Percentiles rank a stretch among this genome's conserved stretches.
phyloP scores from a whole-genome alignment of 164 flowering plant genomes.

The Platanus orientalis region DNA sequence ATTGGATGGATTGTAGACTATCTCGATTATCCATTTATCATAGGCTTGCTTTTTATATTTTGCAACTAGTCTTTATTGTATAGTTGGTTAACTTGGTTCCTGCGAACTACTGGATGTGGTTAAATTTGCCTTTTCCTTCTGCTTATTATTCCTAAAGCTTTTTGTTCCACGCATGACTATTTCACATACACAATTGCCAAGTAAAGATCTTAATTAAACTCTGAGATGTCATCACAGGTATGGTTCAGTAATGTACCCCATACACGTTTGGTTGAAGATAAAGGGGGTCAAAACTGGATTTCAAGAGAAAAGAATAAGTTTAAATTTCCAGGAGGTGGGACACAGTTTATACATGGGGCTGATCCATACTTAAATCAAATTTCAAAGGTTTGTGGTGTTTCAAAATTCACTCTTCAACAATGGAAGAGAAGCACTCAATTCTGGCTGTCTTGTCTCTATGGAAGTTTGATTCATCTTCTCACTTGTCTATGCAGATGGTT shows the following conservation, averaged over 20 bases:
- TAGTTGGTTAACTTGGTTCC: too few relatives aligned
- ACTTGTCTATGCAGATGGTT: constrained; percentile 40
- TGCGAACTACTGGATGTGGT: background rate
- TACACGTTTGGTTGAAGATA: constrained; percentile 84
- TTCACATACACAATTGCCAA: background rate
- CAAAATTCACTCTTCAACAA: background rate
- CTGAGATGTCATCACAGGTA: constrained; percentile 42
- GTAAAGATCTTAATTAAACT: background rate
- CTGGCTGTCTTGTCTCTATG: background rate
- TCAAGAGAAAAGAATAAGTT: constrained; percentile 63
- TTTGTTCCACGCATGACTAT: background rate
- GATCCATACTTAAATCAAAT: constrained; percentile 86
- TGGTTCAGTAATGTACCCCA: constrained; percentile 97
- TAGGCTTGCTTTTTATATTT: too few relatives aligned
- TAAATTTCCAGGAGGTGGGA: constrained; percentile 98
- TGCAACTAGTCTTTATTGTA: too few relatives aligned
- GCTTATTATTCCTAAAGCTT: background rate
- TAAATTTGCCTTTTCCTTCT: background rate
- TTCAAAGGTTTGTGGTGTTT: constrained; percentile 46
- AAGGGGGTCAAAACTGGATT: constrained; percentile 99
- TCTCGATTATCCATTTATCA: too few relatives aligned
- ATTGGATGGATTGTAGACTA: too few relatives aligned
- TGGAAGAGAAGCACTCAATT: background rate
- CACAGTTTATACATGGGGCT: constrained; percentile 98
- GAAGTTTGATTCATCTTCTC: background rate